phyloP scores from a whole-genome alignment of 768 basidiomycete species.

The Clitopilus hobsonii region DNA sequence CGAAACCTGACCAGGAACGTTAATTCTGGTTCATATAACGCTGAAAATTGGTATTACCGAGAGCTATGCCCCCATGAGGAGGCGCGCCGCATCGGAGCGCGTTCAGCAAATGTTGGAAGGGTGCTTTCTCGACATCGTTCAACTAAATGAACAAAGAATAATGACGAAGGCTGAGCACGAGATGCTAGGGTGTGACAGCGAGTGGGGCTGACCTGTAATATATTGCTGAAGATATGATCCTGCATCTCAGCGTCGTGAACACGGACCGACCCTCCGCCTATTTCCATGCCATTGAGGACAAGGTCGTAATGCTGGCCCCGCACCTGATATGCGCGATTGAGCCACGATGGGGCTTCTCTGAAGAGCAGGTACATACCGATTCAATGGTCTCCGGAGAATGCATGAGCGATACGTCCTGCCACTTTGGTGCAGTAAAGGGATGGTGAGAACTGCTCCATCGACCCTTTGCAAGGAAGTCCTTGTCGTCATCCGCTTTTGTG shows the following conservation, averaged over 20 bases:
- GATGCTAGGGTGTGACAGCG: neutral
- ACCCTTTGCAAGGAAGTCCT: constrained; percentile 79
- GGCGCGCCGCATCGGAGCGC: constrained; percentile 89
- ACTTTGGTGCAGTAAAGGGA: constrained; percentile 95
- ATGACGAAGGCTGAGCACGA: constrained; percentile 7
- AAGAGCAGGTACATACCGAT: constrained; percentile 30
- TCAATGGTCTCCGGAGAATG: constrained; percentile 56
- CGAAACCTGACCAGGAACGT: constrained; percentile 59
- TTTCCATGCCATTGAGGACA: constrained; percentile 89
- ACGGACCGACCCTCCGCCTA: constrained; percentile 91
- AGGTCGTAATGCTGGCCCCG: constrained; percentile 97
- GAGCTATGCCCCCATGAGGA: constrained; percentile 91
- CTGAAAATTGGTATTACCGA: constrained; percentile 46
- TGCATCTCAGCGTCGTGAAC: constrained; percentile 88
- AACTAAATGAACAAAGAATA: constrained; percentile 43
- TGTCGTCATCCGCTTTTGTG: constrained; percentile 81
- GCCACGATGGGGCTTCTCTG: neutral
- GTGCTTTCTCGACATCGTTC: constrained; percentile 59
- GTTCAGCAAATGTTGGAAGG: constrained; percentile 82
- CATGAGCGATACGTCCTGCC: constrained; percentile 77
- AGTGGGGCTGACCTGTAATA: constrained; percentile 61
- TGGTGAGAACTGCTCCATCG: constrained; percentile 93
- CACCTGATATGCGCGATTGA: constrained; percentile 40
- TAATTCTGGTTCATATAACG: constrained; percentile 8
- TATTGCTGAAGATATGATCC: constrained; percentile 69